Evolutionary conservation across 1,139 yeast species (phyloP), one percentile per base, ranked within the genome.

Genomic region (Casaregolazyma lundiana): DNA sequence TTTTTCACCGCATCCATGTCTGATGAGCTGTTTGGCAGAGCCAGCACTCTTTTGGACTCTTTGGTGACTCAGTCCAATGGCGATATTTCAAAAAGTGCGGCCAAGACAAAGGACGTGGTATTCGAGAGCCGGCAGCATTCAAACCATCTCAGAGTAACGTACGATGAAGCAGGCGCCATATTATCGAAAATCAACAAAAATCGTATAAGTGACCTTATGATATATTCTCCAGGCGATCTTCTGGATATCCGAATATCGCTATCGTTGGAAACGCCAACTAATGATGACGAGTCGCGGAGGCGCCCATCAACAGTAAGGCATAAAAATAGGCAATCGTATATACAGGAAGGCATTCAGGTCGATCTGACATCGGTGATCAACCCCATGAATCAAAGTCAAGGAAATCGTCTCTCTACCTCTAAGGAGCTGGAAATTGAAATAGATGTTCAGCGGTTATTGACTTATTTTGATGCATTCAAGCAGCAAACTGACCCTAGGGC

Each of bases 181-280:
- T 47, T 78, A 42, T 78, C 78, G 29, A 84, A 84, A 36, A 84
- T 89, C 45, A 80, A 81, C 52, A 89, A 89, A 61, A 77, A 78
- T 53, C 73, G 92, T 47, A 68, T 88, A 7, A 77, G 86, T 2
- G 89, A 85, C 61, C 66, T 89, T 50, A 77, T 79, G 59, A 71
- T 89, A 29, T 81, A 78, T 59, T 77, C 84, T 47, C 96, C 96
- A 1, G 83, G 86, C 51, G 79, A 86, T 21, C 73, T 81, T 66
- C 81, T 81, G 60, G 97, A 89, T 63, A 72, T 84, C 53, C 73
- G 95, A 57, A 69, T 89, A 35, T 81, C 95, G 8, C 68, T 89
- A 52, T 80, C 89, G 34, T 66, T 84, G 29, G 97, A 89, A 78
- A 64, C 80, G 52, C 96, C 95, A 2, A 51, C 45, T 37, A 49